Percentiles rank a stretch among this genome's conserved stretches.
Conservation (phyloP, 441 rosid species). For the Pelargonium cotyledonis region DNA sequence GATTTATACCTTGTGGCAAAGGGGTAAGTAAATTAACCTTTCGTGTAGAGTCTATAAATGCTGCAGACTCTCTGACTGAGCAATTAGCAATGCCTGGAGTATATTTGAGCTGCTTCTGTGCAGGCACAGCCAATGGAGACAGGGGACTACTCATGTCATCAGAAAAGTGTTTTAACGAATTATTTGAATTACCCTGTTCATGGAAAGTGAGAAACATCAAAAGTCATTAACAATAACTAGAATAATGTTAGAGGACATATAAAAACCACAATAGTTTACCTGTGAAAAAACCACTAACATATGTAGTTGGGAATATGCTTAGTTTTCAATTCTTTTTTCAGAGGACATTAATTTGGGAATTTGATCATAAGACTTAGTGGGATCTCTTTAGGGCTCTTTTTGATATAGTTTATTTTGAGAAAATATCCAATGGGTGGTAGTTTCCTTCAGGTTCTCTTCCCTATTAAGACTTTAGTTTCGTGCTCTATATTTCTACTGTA, state of each 20-base stretch:
- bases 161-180: conserved; percentile 55
- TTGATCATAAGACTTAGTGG: neutral
- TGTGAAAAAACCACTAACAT: neutral
- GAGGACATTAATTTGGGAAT: too few relatives aligned
- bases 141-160: conserved; percentile 52
- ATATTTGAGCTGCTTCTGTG: conserved; percentile 89
- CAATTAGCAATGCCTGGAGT: conserved; percentile 83
- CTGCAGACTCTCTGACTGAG: conserved; percentile 45
- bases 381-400: neutral
- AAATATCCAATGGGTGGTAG: neutral
- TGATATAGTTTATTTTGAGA: neutral
- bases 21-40: conserved; percentile 41
- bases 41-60: conserved; percentile 60
- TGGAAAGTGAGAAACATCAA: conserved; percentile 23
- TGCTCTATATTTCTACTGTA: neutral
- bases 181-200: conserved; percentile 52
- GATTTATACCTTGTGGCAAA: conserved; percentile 5
- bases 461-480: neutral
- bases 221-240: conserved; percentile 1
- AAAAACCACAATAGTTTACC: neutral
- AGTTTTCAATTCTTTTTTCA: neutral
- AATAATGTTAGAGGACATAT: conserved; percentile 4
- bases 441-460: neutral
- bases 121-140: conserved; percentile 73
- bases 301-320: neutral